phyloP scores from a whole-genome alignment of 371 early-diverging fungal species.

The Rhizopus sp. region DNA sequence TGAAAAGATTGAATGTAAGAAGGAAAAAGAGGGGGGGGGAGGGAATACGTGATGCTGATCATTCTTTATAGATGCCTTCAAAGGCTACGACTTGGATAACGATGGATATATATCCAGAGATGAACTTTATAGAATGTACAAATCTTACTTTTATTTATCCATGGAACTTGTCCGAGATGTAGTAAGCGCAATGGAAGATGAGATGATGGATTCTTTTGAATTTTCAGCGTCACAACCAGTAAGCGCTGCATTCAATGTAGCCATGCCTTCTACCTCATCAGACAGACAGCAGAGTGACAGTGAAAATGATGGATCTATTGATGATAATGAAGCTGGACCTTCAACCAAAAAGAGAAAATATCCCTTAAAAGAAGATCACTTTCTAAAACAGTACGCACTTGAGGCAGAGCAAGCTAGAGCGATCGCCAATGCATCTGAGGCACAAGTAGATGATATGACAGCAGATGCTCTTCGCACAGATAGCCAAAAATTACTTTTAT shows the following conservation, averaged over 20 bases:
- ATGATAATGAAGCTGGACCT: slow-evolving; percentile 19
- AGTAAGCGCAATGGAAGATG: slow-evolving; percentile 88
- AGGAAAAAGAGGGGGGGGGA: neutral
- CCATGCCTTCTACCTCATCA: slow-evolving; percentile 59
- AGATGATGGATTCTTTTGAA: slow-evolving; percentile 88
- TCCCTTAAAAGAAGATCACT: slow-evolving; percentile 45
- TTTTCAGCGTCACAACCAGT: slow-evolving; percentile 92
- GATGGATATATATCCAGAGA: slow-evolving; percentile 85
- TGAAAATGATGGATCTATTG: neutral
- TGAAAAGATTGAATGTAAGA: slow-evolving; percentile 82
- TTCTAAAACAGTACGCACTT: slow-evolving; percentile 28
- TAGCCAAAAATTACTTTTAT: slow-evolving; percentile 14
- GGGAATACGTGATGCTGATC: neutral
- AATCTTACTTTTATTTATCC: slow-evolving; percentile 85
- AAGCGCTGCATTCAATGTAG: slow-evolving; percentile 87
- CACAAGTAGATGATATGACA: slow-evolving; percentile 19
- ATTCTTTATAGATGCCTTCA: slow-evolving; percentile 71
- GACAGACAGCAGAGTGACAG: slow-evolving; percentile 10
- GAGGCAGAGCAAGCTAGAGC: slow-evolving; percentile 30
- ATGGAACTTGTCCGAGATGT: slow-evolving; percentile 90
- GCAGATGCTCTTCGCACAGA: slow-evolving; percentile 21
- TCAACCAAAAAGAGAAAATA: slow-evolving; percentile 28
- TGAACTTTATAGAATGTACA: slow-evolving; percentile 88
- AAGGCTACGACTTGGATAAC: slow-evolving; percentile 91
- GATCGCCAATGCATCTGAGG: slow-evolving; percentile 11